Evolutionary conservation across 129 eudicot genomes (phyloP).

Genomic region (Cynara cardunculus): DNA sequence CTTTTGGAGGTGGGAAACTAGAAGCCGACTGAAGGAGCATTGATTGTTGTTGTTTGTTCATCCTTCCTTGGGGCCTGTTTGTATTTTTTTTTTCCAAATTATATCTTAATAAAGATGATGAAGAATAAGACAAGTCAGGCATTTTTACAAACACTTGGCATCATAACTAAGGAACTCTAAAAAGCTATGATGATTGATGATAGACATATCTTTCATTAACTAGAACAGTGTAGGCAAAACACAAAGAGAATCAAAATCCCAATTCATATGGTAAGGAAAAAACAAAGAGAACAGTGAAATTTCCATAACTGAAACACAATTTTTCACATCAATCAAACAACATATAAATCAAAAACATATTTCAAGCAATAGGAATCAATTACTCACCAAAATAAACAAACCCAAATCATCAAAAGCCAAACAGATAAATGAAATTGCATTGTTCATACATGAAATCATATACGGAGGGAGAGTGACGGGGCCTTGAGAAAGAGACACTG

Average conservation of each 20-base stretch:
- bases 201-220: not conserved
- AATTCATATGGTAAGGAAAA: not conserved
- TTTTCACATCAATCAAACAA: not conserved
- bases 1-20: slow-evolving; percentile 42
- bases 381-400: not conserved
- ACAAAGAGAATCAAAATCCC: not conserved
- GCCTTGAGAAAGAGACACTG: too few species aligned
- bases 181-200: not conserved
- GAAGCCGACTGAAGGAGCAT: slow-evolving; percentile 34
- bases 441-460: not conserved
- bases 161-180: not conserved
- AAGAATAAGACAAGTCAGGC: not conserved
- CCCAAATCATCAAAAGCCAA: not conserved
- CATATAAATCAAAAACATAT: not conserved
- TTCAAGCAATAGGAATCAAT: not conserved
- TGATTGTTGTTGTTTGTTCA: slow-evolving; percentile 30
- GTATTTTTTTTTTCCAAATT: not conserved
- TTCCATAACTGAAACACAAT: not conserved
- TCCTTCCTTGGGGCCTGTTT: not conserved
- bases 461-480: not conserved
- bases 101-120: not conserved
- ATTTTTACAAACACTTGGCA: not conserved
- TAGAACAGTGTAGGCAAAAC: not conserved
- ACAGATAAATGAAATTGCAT: not conserved
- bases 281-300: not conserved